Percentiles rank a stretch among this genome's conserved stretches.
Conservation (phyloP, 441 rosid genomes). For the Erysimum pusillum region DNA sequence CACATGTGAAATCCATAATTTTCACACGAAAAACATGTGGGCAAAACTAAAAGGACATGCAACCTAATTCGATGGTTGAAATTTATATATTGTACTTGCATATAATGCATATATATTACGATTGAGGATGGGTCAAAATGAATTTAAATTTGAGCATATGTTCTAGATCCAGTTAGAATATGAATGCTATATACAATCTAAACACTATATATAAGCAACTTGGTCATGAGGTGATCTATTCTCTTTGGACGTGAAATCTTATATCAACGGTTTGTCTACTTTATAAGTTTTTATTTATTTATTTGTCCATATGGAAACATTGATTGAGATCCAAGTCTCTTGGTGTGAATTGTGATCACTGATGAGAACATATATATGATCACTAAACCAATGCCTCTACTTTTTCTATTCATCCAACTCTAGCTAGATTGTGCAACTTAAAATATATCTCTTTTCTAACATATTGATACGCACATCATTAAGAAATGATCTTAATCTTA, state of each 20-base stretch:
- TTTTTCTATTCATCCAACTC: conserved; percentile 14
- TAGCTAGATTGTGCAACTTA: not conserved
- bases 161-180: conserved; percentile 14
- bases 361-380: conserved; percentile 8
- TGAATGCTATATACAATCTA: conserved; percentile 24
- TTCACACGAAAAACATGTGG: conserved; percentile 28
- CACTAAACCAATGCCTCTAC: not conserved
- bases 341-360: not conserved
- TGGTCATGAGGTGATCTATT: conserved; percentile 20
- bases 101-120: conserved; percentile 21
- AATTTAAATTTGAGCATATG: conserved; percentile 7
- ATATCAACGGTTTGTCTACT: conserved; percentile 34
- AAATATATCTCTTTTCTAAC: not conserved
- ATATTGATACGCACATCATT: not conserved
- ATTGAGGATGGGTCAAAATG: not conserved
- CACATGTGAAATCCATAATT: conserved; percentile 23
- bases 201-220: conserved; percentile 1
- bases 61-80: conserved; percentile 9
- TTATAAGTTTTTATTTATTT: conserved; percentile 3
- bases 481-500: not conserved
- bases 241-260: conserved; percentile 30
- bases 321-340: not conserved
- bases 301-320: conserved; percentile 13
- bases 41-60: not conserved
- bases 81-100: not conserved